Conservation (phyloP, 75 land plant genomes). For the Cryptomeria japonica region DNA sequence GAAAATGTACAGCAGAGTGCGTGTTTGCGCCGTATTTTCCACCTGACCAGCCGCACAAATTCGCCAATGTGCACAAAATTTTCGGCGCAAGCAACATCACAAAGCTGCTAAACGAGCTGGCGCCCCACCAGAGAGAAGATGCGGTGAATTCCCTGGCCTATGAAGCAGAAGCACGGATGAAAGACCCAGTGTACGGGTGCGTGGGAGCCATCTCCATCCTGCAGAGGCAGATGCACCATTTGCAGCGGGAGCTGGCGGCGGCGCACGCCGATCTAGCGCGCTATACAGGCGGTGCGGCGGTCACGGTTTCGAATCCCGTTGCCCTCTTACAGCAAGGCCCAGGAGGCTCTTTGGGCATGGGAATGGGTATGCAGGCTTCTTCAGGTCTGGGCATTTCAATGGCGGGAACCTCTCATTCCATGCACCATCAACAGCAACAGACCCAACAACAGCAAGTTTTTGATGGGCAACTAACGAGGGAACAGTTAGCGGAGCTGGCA, state of each 20-base stretch:
- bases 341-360: conserved; percentile 4
- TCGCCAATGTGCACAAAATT: conserved; percentile 59
- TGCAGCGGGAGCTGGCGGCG: conserved; percentile 62
- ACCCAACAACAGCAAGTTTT: neutral
- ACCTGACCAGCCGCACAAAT: conserved; percentile 60
- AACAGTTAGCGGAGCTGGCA: conserved; percentile 39
- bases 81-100: conserved; percentile 70
- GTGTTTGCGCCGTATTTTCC: conserved; percentile 69
- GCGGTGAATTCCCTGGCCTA: conserved; percentile 67
- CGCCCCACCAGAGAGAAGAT: conserved; percentile 49
- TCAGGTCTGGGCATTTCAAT: neutral
- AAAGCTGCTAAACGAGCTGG: conserved; percentile 68
- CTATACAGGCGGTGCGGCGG: conserved; percentile 16
- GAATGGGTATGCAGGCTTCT: neutral
- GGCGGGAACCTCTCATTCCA: neutral
- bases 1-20: conserved; percentile 63
- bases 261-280: conserved; percentile 57
- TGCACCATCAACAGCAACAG: neutral
- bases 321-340: neutral
- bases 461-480: conserved; percentile 24
- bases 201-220: conserved; percentile 61
- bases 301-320: conserved; percentile 22
- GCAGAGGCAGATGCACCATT: conserved; percentile 46
- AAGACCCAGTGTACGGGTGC: conserved; percentile 67
- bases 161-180: conserved; percentile 60